Base-by-base conservation (phyloP, 768 basidiomycete species). In the Mycena vitilis region DNA sequence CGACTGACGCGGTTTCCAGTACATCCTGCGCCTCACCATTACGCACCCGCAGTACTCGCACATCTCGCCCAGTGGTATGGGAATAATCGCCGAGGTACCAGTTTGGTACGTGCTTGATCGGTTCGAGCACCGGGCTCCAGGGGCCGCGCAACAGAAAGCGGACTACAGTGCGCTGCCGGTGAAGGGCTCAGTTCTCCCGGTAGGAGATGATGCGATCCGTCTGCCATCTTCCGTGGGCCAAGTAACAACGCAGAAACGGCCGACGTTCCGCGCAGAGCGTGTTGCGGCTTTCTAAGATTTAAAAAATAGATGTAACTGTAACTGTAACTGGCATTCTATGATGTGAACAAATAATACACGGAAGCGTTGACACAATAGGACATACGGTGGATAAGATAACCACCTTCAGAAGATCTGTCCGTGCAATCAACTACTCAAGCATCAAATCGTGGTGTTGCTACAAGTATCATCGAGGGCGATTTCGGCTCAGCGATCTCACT, bases 101-200 rank as follows among this genome's bases (percentile, higher is more conserved):
- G 62, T 72, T 25, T 72, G 71, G 71, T 69, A 72, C 38, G 68
- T 66, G 53, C 42, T 72, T 18, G 49, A 72, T 20, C 71, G 71
- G 10, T 70, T 71, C 22, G 65, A 25, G 16, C 49, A 63, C 34
- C 12, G 49, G 40, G 22, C 51, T 62, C 36, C 57, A 5, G 45
- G 42, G 2, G 57, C 30, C 20, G 42, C 55, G 12, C 36, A 40
- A 34, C 12, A 23, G 23, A 38, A 40, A 23, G 55, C 38, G 49
- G 65, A 66, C 20, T 15, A 34, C 15, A n/a, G 44, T 2, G 38
- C 64, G n/a, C 65, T 70, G 10, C 55, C 69, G 5, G n/a, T 66
- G 10, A 65, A 66, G 49, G 69, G 69, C 22, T 55, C 23, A 2
- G 49, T 16, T 10, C 44, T 70, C 23, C 60, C 55, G n/a, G 23